These are phyloP conservation scores for Termitomyces sp. DNA, from an alignment of 768 basidiomycete genomes.

Conservation along the genomic window DNA sequence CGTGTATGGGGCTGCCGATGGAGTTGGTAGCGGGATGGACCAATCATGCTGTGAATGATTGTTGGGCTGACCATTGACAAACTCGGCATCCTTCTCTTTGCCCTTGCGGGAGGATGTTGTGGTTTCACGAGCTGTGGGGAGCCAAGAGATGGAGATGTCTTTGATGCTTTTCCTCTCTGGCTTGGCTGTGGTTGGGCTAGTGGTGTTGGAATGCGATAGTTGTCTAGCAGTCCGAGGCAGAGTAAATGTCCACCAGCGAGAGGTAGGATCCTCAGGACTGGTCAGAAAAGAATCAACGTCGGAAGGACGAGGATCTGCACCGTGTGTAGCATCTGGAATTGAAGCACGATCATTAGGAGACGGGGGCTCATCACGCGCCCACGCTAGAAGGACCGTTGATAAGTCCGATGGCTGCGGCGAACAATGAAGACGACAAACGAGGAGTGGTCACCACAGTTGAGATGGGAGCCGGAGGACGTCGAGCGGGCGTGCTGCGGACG, in stretches of 20 bases:
- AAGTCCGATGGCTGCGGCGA: conserved; percentile 3
- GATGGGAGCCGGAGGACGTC: conserved; percentile 37
- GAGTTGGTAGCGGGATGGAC: conserved; percentile 27
- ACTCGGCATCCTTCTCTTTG: conserved; percentile 22
- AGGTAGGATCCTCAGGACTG: conserved; percentile 33
- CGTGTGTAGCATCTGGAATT: conserved; percentile 21
- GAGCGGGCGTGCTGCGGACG: conserved; percentile 21
- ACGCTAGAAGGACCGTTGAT: conserved; percentile 41
- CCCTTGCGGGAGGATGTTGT: conserved; percentile 28
- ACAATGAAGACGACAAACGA: conserved; percentile 39
- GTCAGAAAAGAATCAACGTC: conserved; percentile 52
- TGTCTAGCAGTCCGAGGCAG: conserved; percentile 39
- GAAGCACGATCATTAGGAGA: conserved; percentile 50
- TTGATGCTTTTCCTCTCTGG: conserved; percentile 31
- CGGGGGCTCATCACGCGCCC: conserved; percentile 81
- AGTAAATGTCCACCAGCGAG: conserved; percentile 75
- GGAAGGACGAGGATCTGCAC: conserved; percentile 36
- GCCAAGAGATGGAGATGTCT: conserved; percentile 49
- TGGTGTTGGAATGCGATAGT: conserved; percentile 16
- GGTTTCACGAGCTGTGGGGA: conserved; percentile 33
- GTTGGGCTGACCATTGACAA: neutral
- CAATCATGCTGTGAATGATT: conserved; percentile 16
- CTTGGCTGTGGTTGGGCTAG: conserved; percentile 17
- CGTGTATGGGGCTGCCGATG: conserved; percentile 40
- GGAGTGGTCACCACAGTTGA: conserved; percentile 61